Conservation (phyloP, 495 filamentous ascomycete species). For the Xylaria castorea region DNA sequence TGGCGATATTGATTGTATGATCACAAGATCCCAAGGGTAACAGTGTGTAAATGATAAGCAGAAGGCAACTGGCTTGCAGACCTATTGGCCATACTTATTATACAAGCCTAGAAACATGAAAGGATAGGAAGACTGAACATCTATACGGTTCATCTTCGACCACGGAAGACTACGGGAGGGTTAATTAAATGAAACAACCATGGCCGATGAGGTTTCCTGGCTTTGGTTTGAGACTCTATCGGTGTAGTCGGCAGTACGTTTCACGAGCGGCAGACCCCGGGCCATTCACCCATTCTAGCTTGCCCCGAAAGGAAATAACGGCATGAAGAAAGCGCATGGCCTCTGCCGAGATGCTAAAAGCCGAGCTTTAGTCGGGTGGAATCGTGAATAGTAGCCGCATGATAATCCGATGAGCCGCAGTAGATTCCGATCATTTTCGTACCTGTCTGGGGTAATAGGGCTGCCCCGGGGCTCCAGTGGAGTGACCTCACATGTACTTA, state of each 20-base stretch:
- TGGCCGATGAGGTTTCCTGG: neutral
- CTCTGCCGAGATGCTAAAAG: constrained; percentile 27
- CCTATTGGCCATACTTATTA: neutral
- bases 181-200: neutral
- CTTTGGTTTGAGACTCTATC: constrained; percentile 5
- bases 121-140: neutral
- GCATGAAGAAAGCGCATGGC: constrained; percentile 6
- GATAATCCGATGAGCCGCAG: constrained; percentile 26
- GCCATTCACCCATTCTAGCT: neutral
- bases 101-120: neutral
- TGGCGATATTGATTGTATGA: neutral
- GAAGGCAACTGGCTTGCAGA: neutral
- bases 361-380: constrained; percentile 33
- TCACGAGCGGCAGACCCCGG: constrained; percentile 9
- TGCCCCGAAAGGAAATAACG: constrained; percentile 9
- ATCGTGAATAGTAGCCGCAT: constrained; percentile 29
- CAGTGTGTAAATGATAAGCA: neutral
- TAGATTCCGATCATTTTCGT: constrained; percentile 32
- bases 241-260: constrained; percentile 16
- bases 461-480: constrained; percentile 14
- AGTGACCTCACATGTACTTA: constrained; percentile 27
- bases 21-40: neutral
- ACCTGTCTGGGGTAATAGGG: constrained; percentile 30
- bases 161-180: constrained; percentile 8
- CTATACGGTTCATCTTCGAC: neutral